phyloP scores from a whole-genome alignment of 2,329 filamentous ascomycete species.

The Fusarium caatingaense region DNA sequence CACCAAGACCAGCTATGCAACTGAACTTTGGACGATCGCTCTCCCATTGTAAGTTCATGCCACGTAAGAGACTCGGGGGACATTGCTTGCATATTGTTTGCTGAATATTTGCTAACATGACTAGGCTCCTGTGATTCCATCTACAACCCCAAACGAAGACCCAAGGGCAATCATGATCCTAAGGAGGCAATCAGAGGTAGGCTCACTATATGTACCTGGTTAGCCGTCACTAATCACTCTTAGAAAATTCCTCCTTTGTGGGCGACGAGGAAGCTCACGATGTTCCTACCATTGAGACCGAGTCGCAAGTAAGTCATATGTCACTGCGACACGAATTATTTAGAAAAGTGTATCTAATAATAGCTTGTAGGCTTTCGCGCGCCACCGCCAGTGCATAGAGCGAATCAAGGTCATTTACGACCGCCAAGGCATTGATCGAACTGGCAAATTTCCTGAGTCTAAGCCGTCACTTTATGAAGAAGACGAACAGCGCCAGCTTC shows the following conservation, averaged over 20 bases:
- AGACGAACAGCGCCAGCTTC: slow-evolving; percentile 1
- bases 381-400: background rate
- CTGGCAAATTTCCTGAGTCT: background rate
- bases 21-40: background rate
- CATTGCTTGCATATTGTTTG: background rate
- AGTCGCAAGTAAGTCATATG: background rate
- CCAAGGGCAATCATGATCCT: background rate
- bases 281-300: background rate
- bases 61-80: background rate
- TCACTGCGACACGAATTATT: background rate
- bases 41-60: background rate
- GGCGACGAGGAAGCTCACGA: background rate
- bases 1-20: background rate
- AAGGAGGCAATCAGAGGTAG: background rate
- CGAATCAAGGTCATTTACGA: background rate
- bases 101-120: background rate
- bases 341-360: background rate
- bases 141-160: background rate
- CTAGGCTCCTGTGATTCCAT: background rate
- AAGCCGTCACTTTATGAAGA: background rate
- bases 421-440: background rate
- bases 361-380: background rate
- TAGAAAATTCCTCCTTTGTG: slow-evolving; percentile 15
- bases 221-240: background rate
- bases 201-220: background rate